A percentile compares a stretch with the other conserved stretches of the same genome.
These are phyloP conservation scores for Alternaria solani DNA, from an alignment of 2,329 filamentous ascomycete genomes.

Conservation along the genomic window DNA sequence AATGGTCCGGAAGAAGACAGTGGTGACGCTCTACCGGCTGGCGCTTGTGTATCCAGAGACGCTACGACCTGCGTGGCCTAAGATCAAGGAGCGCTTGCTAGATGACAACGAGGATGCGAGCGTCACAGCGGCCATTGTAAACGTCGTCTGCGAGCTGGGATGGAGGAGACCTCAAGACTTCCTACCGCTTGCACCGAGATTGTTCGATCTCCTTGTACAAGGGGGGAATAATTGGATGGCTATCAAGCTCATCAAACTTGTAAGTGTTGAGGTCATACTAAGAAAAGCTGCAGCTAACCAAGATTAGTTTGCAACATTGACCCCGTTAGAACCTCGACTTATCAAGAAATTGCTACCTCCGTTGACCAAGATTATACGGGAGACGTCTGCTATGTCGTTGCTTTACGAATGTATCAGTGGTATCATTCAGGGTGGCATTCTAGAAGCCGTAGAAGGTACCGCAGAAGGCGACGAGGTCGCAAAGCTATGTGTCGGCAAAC, in stretches of 20 bases:
- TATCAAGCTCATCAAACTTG: slow-evolving; percentile 97
- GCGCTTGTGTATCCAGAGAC: slow-evolving; percentile 97
- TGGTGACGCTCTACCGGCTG: slow-evolving; percentile 91
- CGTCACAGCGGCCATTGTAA: slow-evolving; percentile 94
- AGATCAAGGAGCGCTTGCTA: slow-evolving; percentile 93
- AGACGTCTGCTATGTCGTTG: slow-evolving; percentile 96
- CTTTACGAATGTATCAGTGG: slow-evolving; percentile 98
- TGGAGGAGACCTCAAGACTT: slow-evolving; percentile 96
- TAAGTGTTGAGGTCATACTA: slow-evolving; percentile 54
- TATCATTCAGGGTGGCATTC: slow-evolving; percentile 94
- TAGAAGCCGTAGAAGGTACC: slow-evolving; percentile 81
- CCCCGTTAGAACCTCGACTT: slow-evolving; percentile 87
- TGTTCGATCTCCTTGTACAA: slow-evolving; percentile 92
- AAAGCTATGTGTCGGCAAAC: slow-evolving; percentile 87
- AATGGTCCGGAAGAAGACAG: slow-evolving; percentile 90
- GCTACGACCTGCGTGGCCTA: slow-evolving; percentile 90
- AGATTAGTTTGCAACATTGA: slow-evolving; percentile 86
- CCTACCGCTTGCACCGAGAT: slow-evolving; percentile 83
- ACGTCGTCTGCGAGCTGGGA: slow-evolving; percentile 94
- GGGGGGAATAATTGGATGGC: slow-evolving; percentile 99
- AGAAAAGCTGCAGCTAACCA: slow-evolving; percentile 16
- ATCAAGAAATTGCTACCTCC: slow-evolving; percentile 91
- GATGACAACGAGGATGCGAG: slow-evolving; percentile 89
- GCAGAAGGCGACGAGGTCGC: slow-evolving; percentile 91
- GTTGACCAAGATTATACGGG: slow-evolving; percentile 89